A percentile compares a stretch with the other conserved stretches of the same genome.
Evolutionary conservation across 2,329 filamentous ascomycete genomes (phyloP).

Genomic region (Didymella exigua): DNA sequence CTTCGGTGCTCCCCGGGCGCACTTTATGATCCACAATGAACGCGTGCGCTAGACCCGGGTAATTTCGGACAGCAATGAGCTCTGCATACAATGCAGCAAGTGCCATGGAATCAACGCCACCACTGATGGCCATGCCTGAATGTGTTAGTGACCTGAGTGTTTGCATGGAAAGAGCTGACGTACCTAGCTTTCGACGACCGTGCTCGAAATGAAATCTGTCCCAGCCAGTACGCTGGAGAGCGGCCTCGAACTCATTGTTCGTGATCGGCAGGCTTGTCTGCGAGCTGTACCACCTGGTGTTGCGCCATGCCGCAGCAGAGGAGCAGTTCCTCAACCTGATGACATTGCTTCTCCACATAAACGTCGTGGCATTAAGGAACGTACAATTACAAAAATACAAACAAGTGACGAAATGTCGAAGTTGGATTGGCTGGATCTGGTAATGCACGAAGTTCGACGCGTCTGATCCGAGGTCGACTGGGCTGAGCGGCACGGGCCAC

Average conservation of each 20-base stretch:
- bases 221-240: background rate
- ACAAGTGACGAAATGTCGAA: background rate
- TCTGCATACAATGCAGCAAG: constrained; percentile 73
- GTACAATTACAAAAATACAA: background rate
- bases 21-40: constrained; percentile 67
- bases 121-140: constrained; percentile 76
- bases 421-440: background rate
- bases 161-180: background rate
- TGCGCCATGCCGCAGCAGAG: constrained; percentile 24
- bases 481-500: constrained; percentile 23
- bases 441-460: constrained; percentile 12
- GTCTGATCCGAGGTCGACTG: constrained; percentile 25
- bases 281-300: constrained; percentile 31
- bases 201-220: background rate
- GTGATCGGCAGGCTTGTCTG: constrained; percentile 29
- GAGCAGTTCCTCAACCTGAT: constrained; percentile 38
- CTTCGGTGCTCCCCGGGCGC: constrained; percentile 60
- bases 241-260: constrained; percentile 34
- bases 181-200: constrained; percentile 24
- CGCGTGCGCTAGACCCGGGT: constrained; percentile 50
- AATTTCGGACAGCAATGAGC: constrained; percentile 13
- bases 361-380: constrained; percentile 28
- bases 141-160: constrained; percentile 7
- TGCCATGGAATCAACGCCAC: constrained; percentile 98
- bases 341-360: constrained; percentile 47